phyloP scores from a whole-genome alignment of 352 stramenopile genomes.

The Pseudoperonospora humuli region DNA sequence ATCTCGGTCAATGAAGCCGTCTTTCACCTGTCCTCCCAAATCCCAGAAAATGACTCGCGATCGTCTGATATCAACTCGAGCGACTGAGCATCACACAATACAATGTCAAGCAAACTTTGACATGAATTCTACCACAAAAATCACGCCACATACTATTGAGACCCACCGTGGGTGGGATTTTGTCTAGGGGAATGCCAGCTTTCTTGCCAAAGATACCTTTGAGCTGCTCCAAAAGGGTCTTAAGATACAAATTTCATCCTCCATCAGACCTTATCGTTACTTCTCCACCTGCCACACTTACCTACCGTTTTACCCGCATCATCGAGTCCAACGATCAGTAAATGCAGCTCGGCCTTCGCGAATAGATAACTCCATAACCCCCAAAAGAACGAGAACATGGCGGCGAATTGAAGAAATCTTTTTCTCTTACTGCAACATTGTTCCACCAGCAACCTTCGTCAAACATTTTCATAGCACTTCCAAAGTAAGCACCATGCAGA shows the following conservation, averaged over 20 bases:
- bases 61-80: slow-evolving; percentile 74
- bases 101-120: slow-evolving; percentile 2
- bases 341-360: slow-evolving; percentile 82
- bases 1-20: not conserved
- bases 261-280: not conserved
- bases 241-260: not conserved
- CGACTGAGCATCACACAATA: slow-evolving; percentile 32
- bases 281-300: slow-evolving; percentile 14
- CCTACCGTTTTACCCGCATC: slow-evolving; percentile 89
- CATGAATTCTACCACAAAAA: no score
- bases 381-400: slow-evolving; percentile 82
- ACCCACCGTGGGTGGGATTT: slow-evolving; percentile 88
- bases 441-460: not conserved
- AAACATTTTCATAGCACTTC: not conserved
- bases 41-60: slow-evolving; percentile 90
- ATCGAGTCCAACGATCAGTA: slow-evolving; percentile 89
- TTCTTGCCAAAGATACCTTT: slow-evolving; percentile 89
- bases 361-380: slow-evolving; percentile 82
- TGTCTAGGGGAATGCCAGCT: slow-evolving; percentile 81
- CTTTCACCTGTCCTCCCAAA: slow-evolving; percentile 81
- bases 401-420: no score
- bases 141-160: slow-evolving; percentile 65
- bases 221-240: slow-evolving; percentile 87
- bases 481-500: slow-evolving; percentile 49
- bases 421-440: not conserved